A percentile compares a stretch with the other conserved stretches of the same genome.
These are phyloP conservation scores for Myriosclerotinia duriaeana DNA, from an alignment of 2,329 filamentous ascomycete species.

Conservation along the genomic window DNA sequence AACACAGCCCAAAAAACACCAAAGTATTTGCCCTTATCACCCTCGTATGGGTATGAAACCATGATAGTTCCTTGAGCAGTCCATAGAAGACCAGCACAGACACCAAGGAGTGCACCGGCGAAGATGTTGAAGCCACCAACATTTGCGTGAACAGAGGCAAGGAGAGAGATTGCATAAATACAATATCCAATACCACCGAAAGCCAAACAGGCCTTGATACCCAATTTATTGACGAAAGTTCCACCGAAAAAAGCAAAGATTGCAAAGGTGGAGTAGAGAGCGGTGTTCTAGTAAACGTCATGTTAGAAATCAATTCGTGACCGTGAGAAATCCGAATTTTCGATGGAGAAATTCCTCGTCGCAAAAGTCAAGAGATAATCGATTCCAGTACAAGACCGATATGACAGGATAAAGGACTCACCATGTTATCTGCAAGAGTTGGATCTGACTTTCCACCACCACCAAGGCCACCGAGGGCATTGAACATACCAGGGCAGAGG, in stretches of 20 bases:
- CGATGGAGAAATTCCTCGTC: background rate
- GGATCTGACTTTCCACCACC: slow-evolving; percentile 60
- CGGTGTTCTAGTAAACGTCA: slow-evolving; percentile 40
- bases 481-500: slow-evolving; percentile 72
- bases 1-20: slow-evolving; percentile 95
- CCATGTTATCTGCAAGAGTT: slow-evolving; percentile 51
- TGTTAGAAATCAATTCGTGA: slow-evolving; percentile 14
- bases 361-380: background rate
- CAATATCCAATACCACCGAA: slow-evolving; percentile 77
- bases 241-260: slow-evolving; percentile 69
- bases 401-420: slow-evolving; percentile 24
- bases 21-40: slow-evolving; percentile 83
- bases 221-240: slow-evolving; percentile 75
- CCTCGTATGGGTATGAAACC: slow-evolving; percentile 84
- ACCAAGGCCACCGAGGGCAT: slow-evolving; percentile 64
- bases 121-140: slow-evolving; percentile 72
- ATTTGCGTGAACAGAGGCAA: slow-evolving; percentile 68
- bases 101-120: slow-evolving; percentile 71
- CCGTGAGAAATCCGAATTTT: background rate
- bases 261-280: slow-evolving; percentile 53
- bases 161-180: slow-evolving; percentile 69
- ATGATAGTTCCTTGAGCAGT: slow-evolving; percentile 81
- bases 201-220: slow-evolving; percentile 65
- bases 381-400: background rate
- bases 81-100: slow-evolving; percentile 80